Evolutionary conservation across 208 protist species (phyloP).

Genomic region (Acanthamoeba sp.): DNA sequence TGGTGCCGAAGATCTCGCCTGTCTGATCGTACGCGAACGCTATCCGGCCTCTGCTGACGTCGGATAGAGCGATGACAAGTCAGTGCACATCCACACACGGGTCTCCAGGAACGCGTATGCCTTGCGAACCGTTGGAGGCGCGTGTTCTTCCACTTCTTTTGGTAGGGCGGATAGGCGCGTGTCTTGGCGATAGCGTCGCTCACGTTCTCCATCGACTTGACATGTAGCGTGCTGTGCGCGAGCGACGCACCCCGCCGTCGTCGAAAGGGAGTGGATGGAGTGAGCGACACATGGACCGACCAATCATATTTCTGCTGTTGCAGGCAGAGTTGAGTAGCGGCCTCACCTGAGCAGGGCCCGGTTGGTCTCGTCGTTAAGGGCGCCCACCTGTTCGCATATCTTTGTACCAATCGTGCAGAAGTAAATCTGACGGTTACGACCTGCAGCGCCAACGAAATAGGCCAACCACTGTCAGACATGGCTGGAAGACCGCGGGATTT

Average conservation of each 20-base stretch:
- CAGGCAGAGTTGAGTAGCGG: not conserved
- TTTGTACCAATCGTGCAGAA: not conserved
- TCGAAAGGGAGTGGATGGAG: no score
- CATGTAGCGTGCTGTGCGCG: not conserved
- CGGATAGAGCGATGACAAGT: no score
- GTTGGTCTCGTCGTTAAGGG: conserved; percentile 15
- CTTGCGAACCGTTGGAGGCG: not conserved
- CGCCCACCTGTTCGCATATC: conserved; percentile 30
- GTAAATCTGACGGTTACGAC: conserved; percentile 2
- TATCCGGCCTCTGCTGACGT: not conserved
- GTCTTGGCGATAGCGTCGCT: not conserved
- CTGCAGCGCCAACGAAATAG: no score
- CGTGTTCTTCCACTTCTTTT: conserved; percentile 21
- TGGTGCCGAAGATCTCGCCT: not conserved
- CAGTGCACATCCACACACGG: no score
- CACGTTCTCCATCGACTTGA: conserved; percentile 9
- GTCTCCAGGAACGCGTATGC: no score
- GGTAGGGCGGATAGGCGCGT: not conserved
- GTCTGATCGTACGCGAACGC: not conserved
- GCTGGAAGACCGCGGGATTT: no score
- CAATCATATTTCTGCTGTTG: no score
- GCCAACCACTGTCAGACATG: no score
- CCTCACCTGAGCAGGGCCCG: not conserved
- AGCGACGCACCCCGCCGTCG: no score
- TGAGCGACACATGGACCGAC: no score